These are phyloP conservation scores for Rauvolfia tetraphylla DNA, from an alignment of 257 asterid genomes.

Conservation along the genomic window DNA sequence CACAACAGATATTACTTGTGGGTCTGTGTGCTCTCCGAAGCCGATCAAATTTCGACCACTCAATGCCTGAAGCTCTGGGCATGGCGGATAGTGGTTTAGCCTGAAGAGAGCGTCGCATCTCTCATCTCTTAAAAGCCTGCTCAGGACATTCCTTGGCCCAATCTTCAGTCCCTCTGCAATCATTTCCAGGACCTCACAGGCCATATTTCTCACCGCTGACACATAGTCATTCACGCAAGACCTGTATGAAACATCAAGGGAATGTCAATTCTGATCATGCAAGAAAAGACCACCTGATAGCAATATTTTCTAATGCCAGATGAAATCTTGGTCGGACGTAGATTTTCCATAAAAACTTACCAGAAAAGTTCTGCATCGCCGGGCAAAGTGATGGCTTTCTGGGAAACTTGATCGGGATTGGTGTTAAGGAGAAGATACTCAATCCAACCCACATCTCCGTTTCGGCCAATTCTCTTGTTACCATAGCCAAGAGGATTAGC, in stretches of 20 bases:
- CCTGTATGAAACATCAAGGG: neutral
- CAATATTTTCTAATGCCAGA: neutral
- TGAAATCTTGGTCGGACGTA: neutral
- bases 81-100: slow-evolving; percentile 34
- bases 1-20: slow-evolving; percentile 29
- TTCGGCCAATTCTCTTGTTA: slow-evolving; percentile 28
- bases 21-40: slow-evolving; percentile 38
- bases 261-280: neutral
- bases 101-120: slow-evolving; percentile 28
- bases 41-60: slow-evolving; percentile 21
- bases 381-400: slow-evolving; percentile 10
- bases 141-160: slow-evolving; percentile 19
- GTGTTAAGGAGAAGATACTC: slow-evolving; percentile 31
- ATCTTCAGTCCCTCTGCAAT: slow-evolving; percentile 29
- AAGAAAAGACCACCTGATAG: neutral
- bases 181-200: slow-evolving; percentile 26
- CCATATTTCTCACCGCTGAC: slow-evolving; percentile 24
- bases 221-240: slow-evolving; percentile 18
- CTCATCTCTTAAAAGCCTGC: slow-evolving; percentile 28
- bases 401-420: slow-evolving; percentile 15
- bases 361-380: slow-evolving; percentile 23
- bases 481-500: slow-evolving; percentile 36
- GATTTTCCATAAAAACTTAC: slow-evolving; percentile 1
- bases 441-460: slow-evolving; percentile 37
- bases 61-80: slow-evolving; percentile 23